Conservation (phyloP, 371 early-diverging fungal species). For the Mortierella polycephala region DNA sequence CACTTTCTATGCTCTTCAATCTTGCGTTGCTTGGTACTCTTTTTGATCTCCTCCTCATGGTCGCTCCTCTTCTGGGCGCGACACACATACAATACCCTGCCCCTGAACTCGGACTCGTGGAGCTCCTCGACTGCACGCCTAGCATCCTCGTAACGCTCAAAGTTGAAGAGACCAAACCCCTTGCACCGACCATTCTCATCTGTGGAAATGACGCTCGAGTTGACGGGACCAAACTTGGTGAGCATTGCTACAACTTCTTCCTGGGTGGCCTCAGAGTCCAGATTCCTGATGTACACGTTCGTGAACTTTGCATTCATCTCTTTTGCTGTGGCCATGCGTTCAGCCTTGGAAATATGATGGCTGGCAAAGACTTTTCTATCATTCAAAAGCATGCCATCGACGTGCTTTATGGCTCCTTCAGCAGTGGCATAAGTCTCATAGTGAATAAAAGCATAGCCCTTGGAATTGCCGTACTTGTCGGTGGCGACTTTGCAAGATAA, state of each 20-base stretch:
- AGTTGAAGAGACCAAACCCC: slow-evolving; percentile 99
- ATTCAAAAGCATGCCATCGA: slow-evolving; percentile 99
- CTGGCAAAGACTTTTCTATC: slow-evolving; percentile 95
- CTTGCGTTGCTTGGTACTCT: slow-evolving; percentile 93
- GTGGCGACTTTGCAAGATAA: slow-evolving; percentile 98
- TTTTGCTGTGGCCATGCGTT: slow-evolving; percentile 94
- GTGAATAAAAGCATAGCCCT: slow-evolving; percentile 99
- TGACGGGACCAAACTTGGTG: slow-evolving; percentile 85
- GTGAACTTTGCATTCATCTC: slow-evolving; percentile 93
- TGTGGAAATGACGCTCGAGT: slow-evolving; percentile 80
- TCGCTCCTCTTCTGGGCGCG: slow-evolving; percentile 99
- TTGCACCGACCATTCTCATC: slow-evolving; percentile 88
- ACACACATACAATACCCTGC: slow-evolving; percentile 94
- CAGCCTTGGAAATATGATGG: slow-evolving; percentile 92
- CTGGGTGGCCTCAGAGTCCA: slow-evolving; percentile 87
- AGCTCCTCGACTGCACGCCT: slow-evolving; percentile 92
- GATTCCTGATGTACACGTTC: slow-evolving; percentile 99
- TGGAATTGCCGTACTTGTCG: slow-evolving; percentile 84
- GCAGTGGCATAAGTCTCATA: slow-evolving; percentile 97
- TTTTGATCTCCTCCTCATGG: slow-evolving; percentile 96
- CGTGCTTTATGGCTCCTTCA: slow-evolving; percentile 95
- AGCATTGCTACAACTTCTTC: slow-evolving; percentile 90
- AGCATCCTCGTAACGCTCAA: slow-evolving; percentile 92
- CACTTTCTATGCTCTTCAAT: slow-evolving; percentile 96
- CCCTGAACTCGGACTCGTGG: slow-evolving; percentile 92